These are phyloP conservation scores for Athelia sp. DNA, from an alignment of 1,284 basidiomycete species.

Conservation along the genomic window DNA sequence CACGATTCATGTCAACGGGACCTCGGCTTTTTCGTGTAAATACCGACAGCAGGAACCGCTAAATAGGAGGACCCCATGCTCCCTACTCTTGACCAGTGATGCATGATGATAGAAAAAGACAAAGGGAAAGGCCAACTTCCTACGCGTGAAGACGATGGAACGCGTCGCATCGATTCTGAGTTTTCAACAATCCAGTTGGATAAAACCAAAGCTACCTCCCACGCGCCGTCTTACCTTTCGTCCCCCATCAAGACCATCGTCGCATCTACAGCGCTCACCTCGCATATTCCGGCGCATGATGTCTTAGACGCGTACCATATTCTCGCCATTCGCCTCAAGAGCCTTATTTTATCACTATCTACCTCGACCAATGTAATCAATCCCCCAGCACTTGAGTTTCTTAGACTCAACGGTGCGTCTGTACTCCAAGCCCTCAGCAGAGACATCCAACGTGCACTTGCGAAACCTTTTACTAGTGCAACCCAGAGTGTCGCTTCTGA, in stretches of 20 bases:
- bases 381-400: constrained; percentile 16
- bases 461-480: constrained; percentile 20
- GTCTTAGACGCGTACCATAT: constrained; percentile 53
- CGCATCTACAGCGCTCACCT: constrained; percentile 33
- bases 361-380: neutral
- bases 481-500: neutral
- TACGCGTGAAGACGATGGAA: neutral
- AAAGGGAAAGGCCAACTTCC: neutral
- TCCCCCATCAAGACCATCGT: constrained; percentile 43
- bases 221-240: constrained; percentile 25
- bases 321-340: constrained; percentile 39
- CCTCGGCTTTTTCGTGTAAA: too few species aligned
- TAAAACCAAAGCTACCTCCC: neutral
- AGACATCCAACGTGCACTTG: constrained; percentile 39
- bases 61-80: too few species aligned
- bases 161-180: neutral
- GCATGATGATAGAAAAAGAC: neutral
- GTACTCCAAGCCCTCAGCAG: constrained; percentile 39
- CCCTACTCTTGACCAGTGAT: too few species aligned
- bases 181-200: neutral
- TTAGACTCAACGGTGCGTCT: constrained; percentile 24
- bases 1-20: too few species aligned
- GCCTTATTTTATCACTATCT: constrained; percentile 23
- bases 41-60: too few species aligned
- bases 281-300: constrained; percentile 40